A percentile compares a stretch with the other conserved stretches of the same genome.
phyloP scores from a whole-genome alignment of 306 rosid genomes.

The Dalbergia cochinchinensis region DNA sequence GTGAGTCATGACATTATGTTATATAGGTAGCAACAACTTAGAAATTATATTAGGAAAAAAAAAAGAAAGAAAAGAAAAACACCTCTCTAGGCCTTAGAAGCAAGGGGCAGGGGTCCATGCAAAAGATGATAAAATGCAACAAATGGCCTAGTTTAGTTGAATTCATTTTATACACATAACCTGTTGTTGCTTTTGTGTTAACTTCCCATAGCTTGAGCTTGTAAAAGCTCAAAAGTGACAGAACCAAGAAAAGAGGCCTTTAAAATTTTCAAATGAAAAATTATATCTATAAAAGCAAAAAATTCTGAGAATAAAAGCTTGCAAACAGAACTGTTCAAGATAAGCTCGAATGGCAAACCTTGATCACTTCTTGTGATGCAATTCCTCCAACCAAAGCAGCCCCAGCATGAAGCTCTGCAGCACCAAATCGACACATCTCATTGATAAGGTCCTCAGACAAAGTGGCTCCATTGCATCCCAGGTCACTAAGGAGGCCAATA shows the following conservation, averaged over 20 bases:
- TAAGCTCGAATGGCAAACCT: conserved; percentile 60
- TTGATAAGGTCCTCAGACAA: conserved; percentile 93
- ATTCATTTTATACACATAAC: background rate
- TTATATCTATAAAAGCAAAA: conserved; percentile 21
- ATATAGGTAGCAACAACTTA: background rate
- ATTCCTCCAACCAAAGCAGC: conserved; percentile 97
- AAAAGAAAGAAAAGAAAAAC: background rate
- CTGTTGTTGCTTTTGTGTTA: conserved; percentile 16
- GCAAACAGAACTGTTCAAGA: conserved; percentile 7
- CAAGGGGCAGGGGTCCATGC: conserved; percentile 1
- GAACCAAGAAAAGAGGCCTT: conserved; percentile 8
- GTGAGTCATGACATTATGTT: too few species aligned
- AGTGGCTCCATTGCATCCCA: conserved; percentile 89
- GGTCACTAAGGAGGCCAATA: conserved; percentile 74
- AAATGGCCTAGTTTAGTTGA: conserved; percentile 4
- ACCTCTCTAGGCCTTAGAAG: background rate
- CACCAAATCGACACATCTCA: conserved; percentile 99
- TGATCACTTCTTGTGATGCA: conserved; percentile 97
- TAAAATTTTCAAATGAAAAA: conserved; percentile 12
- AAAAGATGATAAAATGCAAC: conserved; percentile 15
- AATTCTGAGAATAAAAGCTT: conserved; percentile 17
- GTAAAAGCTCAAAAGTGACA: conserved; percentile 18
- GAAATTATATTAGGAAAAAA: background rate
- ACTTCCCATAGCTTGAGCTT: conserved; percentile 12
- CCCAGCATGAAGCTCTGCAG: conserved; percentile 90